Base-by-base conservation (phyloP, 2,329 filamentous ascomycete genomes). In the Alternaria tenuissima region DNA sequence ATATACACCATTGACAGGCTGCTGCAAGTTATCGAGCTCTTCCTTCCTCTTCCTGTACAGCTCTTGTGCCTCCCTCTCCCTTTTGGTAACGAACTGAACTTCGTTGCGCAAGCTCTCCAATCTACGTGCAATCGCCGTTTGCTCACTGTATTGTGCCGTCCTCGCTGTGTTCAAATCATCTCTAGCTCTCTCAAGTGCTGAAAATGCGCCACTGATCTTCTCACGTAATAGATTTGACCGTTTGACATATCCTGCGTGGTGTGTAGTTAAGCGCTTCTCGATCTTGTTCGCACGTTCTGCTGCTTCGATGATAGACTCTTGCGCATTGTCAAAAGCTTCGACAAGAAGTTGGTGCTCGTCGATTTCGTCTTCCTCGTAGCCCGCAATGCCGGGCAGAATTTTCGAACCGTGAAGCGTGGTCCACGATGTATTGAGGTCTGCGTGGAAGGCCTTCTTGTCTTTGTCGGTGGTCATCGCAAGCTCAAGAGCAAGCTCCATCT, bases 61-160 rank as follows among this genome's bases (percentile, higher is more conserved):
- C 65, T 97, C 93, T 80, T 99, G 95, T 7, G 93, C 93, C 80
- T 97, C 93, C 59, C 94, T 85, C 82, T 98, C 94, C 64, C 94
- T 85, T 69, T 88, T 88, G 68, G 88, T 91, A 9, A 98, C 86
- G 69, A 91, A 92, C 7, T 84, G 86, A 22, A 97, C 93, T 77
- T 97, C 93, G n/a, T 91, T 90, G 52, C 93, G 87, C 58, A 97
- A 80, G 11, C 85, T 84, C 67, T 91, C 91, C 53, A 98, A 81
- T 30, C 95, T 85, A 56, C 88, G 85, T 46, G 84, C 83, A 59
- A 97, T 85, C 0, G 91, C 91, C 5, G 89, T 89, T 63, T 94
- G 88, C 77, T 99, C 95, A 0, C 88, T 91, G 39, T 92, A 87
- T 66, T 92, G 89, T 62, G 96, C 83, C 6, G 89, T 91, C 68